Evolutionary conservation across 108 stramenopile species (phyloP).

Genomic region (Ochromonas danica): DNA sequence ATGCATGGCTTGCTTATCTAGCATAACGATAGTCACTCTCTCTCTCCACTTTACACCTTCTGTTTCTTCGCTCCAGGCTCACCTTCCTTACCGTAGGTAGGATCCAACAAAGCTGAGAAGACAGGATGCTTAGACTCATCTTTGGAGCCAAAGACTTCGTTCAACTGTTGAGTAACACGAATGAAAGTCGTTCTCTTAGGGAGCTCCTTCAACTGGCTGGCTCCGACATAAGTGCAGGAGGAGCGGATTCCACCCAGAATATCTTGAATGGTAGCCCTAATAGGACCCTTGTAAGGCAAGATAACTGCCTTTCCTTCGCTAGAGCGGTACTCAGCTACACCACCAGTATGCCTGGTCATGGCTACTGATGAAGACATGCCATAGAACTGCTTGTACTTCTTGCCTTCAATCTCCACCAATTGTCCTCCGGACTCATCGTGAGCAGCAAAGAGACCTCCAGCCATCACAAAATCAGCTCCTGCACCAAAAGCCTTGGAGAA

Average conservation of each 20-base stretch:
- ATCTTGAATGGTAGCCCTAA: constrained; percentile 50
- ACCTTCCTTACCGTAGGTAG: not conserved
- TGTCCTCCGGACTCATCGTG: constrained; percentile 59
- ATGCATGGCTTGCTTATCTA: not conserved
- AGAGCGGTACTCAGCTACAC: constrained; percentile 59
- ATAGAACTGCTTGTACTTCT: constrained; percentile 53
- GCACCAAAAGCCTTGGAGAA: constrained; percentile 58
- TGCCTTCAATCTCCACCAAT: constrained; percentile 42
- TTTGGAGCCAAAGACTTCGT: constrained; percentile 50
- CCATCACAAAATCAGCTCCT: constrained; percentile 62
- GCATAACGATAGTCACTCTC: not conserved
- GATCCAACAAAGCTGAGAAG: not conserved
- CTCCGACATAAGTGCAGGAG: constrained; percentile 64
- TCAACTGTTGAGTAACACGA: constrained; percentile 55
- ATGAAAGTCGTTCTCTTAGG: constrained; percentile 61
- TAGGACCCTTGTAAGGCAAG: constrained; percentile 53
- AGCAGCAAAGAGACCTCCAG: constrained; percentile 59
- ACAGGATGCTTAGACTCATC: constrained; percentile 25
- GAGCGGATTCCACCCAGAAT: constrained; percentile 59
- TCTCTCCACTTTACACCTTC: too few species aligned
- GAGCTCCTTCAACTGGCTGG: constrained; percentile 52
- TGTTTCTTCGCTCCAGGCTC: constrained; percentile 4
- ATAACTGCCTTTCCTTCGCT: constrained; percentile 58
- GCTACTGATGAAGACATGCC: constrained; percentile 59
- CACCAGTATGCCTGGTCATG: constrained; percentile 60